A percentile compares a stretch with the other conserved stretches of the same genome.
These are phyloP conservation scores for Claviceps purpurea DNA, from an alignment of 2,329 filamentous ascomycete species.

Conservation along the genomic window DNA sequence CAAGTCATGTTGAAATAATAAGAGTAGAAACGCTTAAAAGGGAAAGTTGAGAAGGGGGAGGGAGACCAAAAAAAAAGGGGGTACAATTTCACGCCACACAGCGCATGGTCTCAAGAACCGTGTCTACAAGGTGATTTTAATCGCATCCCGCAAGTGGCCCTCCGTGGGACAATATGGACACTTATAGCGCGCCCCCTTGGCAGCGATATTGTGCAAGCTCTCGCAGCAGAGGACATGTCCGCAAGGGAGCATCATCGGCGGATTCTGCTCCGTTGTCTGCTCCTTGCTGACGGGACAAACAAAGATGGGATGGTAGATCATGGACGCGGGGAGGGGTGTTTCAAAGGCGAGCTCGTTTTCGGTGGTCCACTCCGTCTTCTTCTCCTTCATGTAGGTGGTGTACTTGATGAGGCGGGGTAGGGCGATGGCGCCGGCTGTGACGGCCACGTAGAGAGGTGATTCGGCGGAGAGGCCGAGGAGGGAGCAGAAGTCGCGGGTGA, in stretches of 20 bases:
- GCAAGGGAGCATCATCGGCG: constrained; percentile 92
- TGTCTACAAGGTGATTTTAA: constrained; percentile 53
- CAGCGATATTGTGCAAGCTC: constrained; percentile 62
- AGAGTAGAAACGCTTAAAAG: background rate
- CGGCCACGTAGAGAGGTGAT: constrained; percentile 83
- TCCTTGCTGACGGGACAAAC: constrained; percentile 96
- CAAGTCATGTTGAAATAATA: too few species aligned
- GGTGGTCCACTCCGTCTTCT: constrained; percentile 90
- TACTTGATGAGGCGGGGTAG: constrained; percentile 82
- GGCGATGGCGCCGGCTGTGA: constrained; percentile 84
- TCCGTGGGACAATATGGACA: constrained; percentile 92
- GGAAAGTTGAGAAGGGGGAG: background rate
- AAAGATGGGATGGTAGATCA: constrained; percentile 88
- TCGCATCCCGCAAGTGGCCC: constrained; percentile 63
- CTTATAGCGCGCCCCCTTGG: constrained; percentile 73
- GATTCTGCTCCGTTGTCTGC: constrained; percentile 84
- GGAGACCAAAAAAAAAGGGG: background rate
- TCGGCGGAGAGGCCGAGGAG: constrained; percentile 80
- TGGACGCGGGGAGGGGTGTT: constrained; percentile 43
- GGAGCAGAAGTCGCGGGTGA: constrained; percentile 89
- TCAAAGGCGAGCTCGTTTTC: constrained; percentile 78
- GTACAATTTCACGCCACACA: background rate
- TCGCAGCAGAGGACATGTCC: constrained; percentile 88
- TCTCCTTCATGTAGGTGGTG: constrained; percentile 73
- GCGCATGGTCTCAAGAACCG: too few species aligned